A percentile compares a stretch with the other conserved stretches of the same genome.
These are phyloP conservation scores for Lodderomyces theae DNA, from an alignment of 1,139 yeast genomes.

Conservation along the genomic window DNA sequence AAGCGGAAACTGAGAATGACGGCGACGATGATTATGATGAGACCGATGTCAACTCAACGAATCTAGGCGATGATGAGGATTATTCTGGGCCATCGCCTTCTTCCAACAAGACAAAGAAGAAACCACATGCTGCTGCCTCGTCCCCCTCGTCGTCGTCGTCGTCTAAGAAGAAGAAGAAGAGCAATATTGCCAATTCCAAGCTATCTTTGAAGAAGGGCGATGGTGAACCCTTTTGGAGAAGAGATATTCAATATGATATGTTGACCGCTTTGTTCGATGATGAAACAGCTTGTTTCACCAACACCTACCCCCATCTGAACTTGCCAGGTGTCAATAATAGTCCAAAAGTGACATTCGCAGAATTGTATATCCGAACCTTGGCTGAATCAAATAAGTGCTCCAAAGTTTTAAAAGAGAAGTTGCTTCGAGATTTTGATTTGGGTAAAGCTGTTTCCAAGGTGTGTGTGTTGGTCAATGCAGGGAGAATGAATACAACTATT, in stretches of 20 bases:
- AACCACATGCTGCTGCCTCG: neutral
- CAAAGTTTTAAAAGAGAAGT: slow-evolving; percentile 73
- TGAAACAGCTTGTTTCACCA: slow-evolving; percentile 64
- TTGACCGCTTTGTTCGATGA: slow-evolving; percentile 64
- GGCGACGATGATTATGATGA: slow-evolving; percentile 16
- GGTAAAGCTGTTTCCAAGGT: slow-evolving; percentile 78
- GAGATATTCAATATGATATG: slow-evolving; percentile 84
- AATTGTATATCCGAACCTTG: slow-evolving; percentile 75
- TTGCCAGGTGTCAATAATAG: slow-evolving; percentile 38
- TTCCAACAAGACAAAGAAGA: slow-evolving; percentile 4
- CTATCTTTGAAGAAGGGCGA: slow-evolving; percentile 70
- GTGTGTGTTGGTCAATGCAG: slow-evolving; percentile 84
- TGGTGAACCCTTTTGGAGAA: slow-evolving; percentile 89
- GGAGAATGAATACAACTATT: slow-evolving; percentile 91
- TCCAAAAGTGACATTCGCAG: slow-evolving; percentile 72
- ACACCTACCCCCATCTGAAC: slow-evolving; percentile 42
- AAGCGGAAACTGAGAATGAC: slow-evolving; percentile 8
- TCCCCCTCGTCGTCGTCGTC: neutral
- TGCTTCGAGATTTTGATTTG: slow-evolving; percentile 59
- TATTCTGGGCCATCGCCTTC: slow-evolving; percentile 10
- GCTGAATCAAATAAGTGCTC: slow-evolving; percentile 85
- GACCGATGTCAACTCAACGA: slow-evolving; percentile 16
- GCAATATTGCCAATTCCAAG: slow-evolving; percentile 20
- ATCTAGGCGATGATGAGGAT: slow-evolving; percentile 17
- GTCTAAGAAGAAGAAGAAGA: slow-evolving; percentile 12